Conservation (phyloP, 78 protist species). For the Dictyostelium firmibasis region DNA sequence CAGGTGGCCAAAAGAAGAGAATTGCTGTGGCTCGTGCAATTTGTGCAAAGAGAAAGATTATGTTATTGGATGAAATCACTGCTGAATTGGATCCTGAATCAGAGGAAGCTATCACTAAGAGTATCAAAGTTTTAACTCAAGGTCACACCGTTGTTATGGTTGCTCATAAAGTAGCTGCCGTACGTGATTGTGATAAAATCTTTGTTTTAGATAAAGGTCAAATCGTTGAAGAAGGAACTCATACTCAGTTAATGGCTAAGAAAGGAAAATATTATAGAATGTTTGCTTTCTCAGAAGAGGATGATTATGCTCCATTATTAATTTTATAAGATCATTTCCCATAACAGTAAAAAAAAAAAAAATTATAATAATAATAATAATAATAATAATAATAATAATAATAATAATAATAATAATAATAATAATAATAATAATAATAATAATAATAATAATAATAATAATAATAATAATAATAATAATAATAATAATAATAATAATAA, state of each 20-base stretch:
- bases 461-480: no score
- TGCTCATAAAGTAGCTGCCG: constrained; percentile 95
- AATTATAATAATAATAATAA: no score
- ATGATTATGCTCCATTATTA: neutral
- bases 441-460: no score
- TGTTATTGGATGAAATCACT: constrained; percentile 96
- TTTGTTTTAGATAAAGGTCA: constrained; percentile 85
- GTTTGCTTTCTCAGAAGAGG: constrained; percentile 4
- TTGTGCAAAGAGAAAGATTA: constrained; percentile 85
- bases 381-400: no score
- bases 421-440: no score
- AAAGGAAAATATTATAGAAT: constrained; percentile 62
- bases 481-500: no score
- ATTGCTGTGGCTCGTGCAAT: constrained; percentile 96
- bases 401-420: no score
- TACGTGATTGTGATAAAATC: constrained; percentile 87
- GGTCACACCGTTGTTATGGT: constrained; percentile 88
- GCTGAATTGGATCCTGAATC: constrained; percentile 93
- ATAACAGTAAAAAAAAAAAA: no score
- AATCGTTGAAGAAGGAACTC: constrained; percentile 91
- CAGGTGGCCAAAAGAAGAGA: constrained; percentile 97
- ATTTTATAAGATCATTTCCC: neutral
- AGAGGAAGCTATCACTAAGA: constrained; percentile 89
- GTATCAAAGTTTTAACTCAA: constrained; percentile 75
- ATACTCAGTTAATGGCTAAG: constrained; percentile 73